Base-by-base conservation (phyloP, 2,329 filamentous ascomycete species). In the Blastomyces parvus region DNA sequence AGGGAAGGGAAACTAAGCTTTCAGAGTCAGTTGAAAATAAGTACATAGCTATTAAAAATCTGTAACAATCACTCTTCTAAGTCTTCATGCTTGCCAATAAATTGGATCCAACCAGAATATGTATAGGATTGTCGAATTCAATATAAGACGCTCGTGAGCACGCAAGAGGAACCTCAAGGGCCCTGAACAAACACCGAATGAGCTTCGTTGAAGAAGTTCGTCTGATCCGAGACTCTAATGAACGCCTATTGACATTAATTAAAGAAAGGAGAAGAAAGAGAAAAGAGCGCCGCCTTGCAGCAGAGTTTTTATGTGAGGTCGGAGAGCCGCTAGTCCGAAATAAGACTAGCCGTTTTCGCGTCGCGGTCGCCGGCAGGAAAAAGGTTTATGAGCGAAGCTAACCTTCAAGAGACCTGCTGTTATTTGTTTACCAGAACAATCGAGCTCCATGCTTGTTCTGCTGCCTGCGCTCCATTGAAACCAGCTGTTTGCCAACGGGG, bases 201-300 rank as follows among this genome's bases (percentile, higher is more conserved):
- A 66, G 70, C 75, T 72, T 73, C 70, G 69, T 64, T 67, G 64
- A 67, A 75, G 64, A 67, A 75, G 77, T 56, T 44, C 69, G 86
- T 89, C 86, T 89, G 86, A 86, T 89, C 89, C 92, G 93, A 95
- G 94, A 99, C 94, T 99, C 94, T 97, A 97, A 93, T 89, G 90
- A 89, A 86, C 88, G 89, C 88, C 91, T 93, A 83, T 75, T 74
- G 80, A 83, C 81, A 82, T 83, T 79, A 77, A 76, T 73, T 72
- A 74, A 77, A 77, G 75, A 76, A 81, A 76, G 79, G 77, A 81
- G 75, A 77, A 76, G 74, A 73, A 69, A 73, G 73, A 69, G 73
- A 73, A 68, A 66, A 69, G 63, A 55, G 52, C 67, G 68, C 60
- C 65, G 63, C 64, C 14, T 7, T 64, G 59, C 22, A 19, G 22